Percentiles rank a stretch among this genome's conserved stretches.
Evolutionary conservation across 1,139 yeast species (phyloP).

Genomic region (Yamadazyma pseudoaaseri): DNA sequence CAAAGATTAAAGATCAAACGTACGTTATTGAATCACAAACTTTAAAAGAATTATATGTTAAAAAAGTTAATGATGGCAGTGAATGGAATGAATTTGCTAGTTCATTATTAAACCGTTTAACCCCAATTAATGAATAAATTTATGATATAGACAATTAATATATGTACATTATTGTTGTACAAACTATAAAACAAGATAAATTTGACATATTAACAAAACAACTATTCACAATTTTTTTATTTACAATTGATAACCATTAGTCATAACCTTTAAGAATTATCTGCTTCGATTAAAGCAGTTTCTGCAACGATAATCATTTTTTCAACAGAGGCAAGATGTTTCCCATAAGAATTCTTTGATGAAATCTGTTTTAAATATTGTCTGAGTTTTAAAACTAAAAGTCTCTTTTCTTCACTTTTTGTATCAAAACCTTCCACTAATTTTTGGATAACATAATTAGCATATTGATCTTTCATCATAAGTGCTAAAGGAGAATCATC

Average conservation of each 20-base stretch:
- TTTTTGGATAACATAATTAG: slow-evolving; percentile 94
- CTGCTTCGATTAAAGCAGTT: slow-evolving; percentile 46
- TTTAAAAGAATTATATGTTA: slow-evolving; percentile 21
- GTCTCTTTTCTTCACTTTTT: slow-evolving; percentile 61
- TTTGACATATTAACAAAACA: slow-evolving; percentile 12
- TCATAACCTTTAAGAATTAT: slow-evolving; percentile 14
- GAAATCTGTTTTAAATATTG: slow-evolving; percentile 61
- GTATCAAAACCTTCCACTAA: slow-evolving; percentile 75
- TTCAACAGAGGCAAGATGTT: slow-evolving; percentile 86
- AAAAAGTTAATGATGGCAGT: slow-evolving; percentile 4
- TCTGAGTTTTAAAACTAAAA: slow-evolving; percentile 60
- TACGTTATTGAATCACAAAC: slow-evolving; percentile 20
- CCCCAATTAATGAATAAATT: slow-evolving; percentile 1
- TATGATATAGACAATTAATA: too few species aligned
- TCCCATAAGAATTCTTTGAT: slow-evolving; percentile 61
- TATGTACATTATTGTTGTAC: not conserved
- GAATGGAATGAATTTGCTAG: slow-evolving; percentile 13
- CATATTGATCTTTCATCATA: slow-evolving; percentile 98
- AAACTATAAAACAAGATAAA: slow-evolving; percentile 15
- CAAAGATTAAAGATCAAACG: slow-evolving; percentile 10
- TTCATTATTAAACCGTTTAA: slow-evolving; percentile 9
- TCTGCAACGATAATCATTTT: slow-evolving; percentile 63
- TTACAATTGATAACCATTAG: slow-evolving; percentile 9
- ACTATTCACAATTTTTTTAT: slow-evolving; percentile 15
- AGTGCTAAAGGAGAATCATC: slow-evolving; percentile 66